Base-by-base conservation (phyloP, 2,329 filamentous ascomycete species). In the Paracorniculantispora psalliotae region DNA sequence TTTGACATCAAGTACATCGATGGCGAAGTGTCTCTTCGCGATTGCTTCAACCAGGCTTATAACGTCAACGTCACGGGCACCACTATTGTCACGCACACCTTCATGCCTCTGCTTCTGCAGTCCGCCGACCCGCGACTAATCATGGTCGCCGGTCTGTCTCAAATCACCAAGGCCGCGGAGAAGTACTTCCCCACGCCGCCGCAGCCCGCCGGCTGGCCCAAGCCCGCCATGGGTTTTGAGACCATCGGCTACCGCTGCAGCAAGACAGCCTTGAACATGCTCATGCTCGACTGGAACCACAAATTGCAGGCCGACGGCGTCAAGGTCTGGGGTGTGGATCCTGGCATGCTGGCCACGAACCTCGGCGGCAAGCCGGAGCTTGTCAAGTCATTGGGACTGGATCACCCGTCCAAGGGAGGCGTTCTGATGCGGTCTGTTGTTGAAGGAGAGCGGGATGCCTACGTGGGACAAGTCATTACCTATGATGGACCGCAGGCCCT, bases 61-160 rank as follows among this genome's bases (percentile, higher is more conserved):
- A 71, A 79, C 52, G 69, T 78, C 60, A 83, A 83, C 64, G 73
- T 77, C 2, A 65, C 76, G 0, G 75, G 79, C 9, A 75, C 77
- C 0, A 71, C 78, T 17, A 68, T 75, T 28, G 59, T 76, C 25
- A 76, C 75, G 0, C 63, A 66, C 46, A 67, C 69, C 0, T 70
- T 75, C 59, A 61, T 70, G 19, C 78, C 78, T 0, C 67, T 82
- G 0, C 72, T 81, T 0, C 68, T 81, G 8, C 19, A 55, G 2
- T 63, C 72, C 2, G 41, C 68, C 0, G 72, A 76, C 39, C 77
- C 78, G 0, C 70, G 78, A 1, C 61, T 81, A 46, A 57, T 80
- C 43, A 81, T 82, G 67, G 64, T 82, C 26, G 73, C 76, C 10
- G 76, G 78, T 7, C 72, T 74, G 0, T 72, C 74, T 3, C 68